Base-by-base conservation (phyloP, 805 yeast species). In the Torulaspora gathmanii region DNA sequence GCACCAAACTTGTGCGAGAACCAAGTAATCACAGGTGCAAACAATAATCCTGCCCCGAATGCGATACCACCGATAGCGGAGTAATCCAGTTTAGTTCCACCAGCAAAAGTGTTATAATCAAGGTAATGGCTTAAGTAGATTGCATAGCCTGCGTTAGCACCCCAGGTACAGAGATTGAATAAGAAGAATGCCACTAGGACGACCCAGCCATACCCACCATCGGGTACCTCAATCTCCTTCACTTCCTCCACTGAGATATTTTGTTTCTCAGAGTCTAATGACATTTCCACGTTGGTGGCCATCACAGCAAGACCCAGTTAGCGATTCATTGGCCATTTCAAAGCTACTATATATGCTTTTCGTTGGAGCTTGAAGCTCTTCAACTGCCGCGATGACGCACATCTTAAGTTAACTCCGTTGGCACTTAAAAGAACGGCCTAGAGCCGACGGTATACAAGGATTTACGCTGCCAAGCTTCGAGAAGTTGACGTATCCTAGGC, bases 51-150 rank as follows among this genome's bases (percentile, higher is more conserved):
- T 1, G 72, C 54, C 4, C 82, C 82, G 55, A 78, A 75, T 0
- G 82, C 73, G 11, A 79, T 57, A 2, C 85, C 84, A 11, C 84
- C 84, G 45, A 80, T 69, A 3, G 72, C 67, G 33, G 80, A 79
- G 57, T 70, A 80, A 49, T 77, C 81, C 25, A 76, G 58, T 43
- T 71, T 73, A 6, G 63, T 53, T 1, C 78, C 77, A 5, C 77
- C 79, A 2, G 57, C 54, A 48, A 77, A 80, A 2, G 69, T 61
- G 46, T 72, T 57, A 35, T 68, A 48, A 27, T 71, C 68, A 23
- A 79, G 47, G 54, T 78, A 79, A 40, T 70, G 62, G 8, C 79
- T 71, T 33, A 78, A 65, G 36, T 77, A 79, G 12, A 79, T 65
- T 1, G 80, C 76, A 55, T 68, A 78, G 0, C 79, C 80, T 3